Base-by-base conservation (phyloP, 345 rosid genomes). In the Citrus glauca region DNA sequence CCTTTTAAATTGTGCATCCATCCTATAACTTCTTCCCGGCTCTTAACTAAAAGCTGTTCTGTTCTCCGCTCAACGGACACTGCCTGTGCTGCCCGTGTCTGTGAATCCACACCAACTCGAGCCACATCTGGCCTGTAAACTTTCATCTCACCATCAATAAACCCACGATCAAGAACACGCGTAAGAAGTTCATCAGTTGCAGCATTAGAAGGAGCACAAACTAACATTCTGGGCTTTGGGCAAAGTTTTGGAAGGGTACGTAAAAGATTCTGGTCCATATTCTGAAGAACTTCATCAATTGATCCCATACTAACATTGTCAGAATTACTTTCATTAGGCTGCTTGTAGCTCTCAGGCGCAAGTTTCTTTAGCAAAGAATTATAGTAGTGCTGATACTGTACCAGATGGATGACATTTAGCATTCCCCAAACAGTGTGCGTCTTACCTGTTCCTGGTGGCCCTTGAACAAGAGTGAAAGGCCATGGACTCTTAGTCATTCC, bases 371-470 rank as follows among this genome's bases (percentile, higher is more conserved):
- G 95, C 87, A 96, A 89, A 40, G 98, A 89, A 81, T 91, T 91
- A 85, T 96, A 96, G 81, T 96, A 96, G 70, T 96, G 99, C 86
- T 96, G 99, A 84, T 96, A 96, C 82, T 96, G 99, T 78, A 96
- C 99, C 89, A 96, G 84, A 87, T 96, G 99, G 84, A 96, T 96
- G 72, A 96, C 99, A 90, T 96, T 96, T 78, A 96, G 89, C 99
- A 96, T 96, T 81, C 99, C 99, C 97, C 98, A 91, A 20, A 96
- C 99, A 19, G 98, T 96, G 78, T 96, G 99, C 1, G 99, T 96
- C 92, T 96, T 96, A 81, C 99, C 99, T 57, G 99, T 96, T 81
- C 99, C 99, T 24, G 99, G 99, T 77, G 99, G 99, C 50, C 99
- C 99, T 74, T 96, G 99, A 75, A 96, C 99, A 71, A 96, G 98